phyloP scores from a whole-genome alignment of 768 basidiomycete genomes.

The Pleurotus pulmonarius region DNA sequence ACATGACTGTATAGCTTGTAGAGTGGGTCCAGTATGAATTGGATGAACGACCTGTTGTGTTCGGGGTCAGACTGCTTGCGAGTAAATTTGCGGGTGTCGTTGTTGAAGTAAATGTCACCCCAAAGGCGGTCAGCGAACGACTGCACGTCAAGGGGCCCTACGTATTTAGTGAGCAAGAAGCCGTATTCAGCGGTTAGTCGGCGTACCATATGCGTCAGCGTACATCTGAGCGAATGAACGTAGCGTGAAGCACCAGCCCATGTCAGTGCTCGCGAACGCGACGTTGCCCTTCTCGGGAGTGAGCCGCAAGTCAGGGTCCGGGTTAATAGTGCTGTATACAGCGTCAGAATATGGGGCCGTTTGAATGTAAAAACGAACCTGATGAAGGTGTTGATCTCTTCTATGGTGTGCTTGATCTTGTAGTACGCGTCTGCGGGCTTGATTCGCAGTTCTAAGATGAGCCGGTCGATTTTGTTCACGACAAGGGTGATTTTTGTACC shows the following conservation, averaged over 20 bases:
- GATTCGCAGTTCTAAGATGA: constrained; percentile 94
- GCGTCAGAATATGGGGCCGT: constrained; percentile 5
- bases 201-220: constrained; percentile 82
- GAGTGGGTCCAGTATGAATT: constrained; percentile 93
- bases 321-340: constrained; percentile 65
- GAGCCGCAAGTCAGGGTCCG: constrained; percentile 81
- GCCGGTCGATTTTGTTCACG: constrained; percentile 96
- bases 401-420: constrained; percentile 98
- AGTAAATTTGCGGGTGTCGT: constrained; percentile 82
- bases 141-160: constrained; percentile 76
- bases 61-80: constrained; percentile 81
- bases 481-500: constrained; percentile 86
- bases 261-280: constrained; percentile 94
- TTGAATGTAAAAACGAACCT: constrained; percentile 42
- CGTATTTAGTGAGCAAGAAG: neutral
- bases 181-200: neutral
- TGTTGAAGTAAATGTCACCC: constrained; percentile 96
- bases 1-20: constrained; percentile 98
- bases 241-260: constrained; percentile 97
- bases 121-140: constrained; percentile 89
- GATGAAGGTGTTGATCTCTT: constrained; percentile 96
- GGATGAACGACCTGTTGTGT: constrained; percentile 81
- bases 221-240: constrained; percentile 96
- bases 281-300: constrained; percentile 97
- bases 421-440: constrained; percentile 97